Conservation (phyloP, 768 basidiomycete genomes). For the Coprinopsis cinerea region DNA sequence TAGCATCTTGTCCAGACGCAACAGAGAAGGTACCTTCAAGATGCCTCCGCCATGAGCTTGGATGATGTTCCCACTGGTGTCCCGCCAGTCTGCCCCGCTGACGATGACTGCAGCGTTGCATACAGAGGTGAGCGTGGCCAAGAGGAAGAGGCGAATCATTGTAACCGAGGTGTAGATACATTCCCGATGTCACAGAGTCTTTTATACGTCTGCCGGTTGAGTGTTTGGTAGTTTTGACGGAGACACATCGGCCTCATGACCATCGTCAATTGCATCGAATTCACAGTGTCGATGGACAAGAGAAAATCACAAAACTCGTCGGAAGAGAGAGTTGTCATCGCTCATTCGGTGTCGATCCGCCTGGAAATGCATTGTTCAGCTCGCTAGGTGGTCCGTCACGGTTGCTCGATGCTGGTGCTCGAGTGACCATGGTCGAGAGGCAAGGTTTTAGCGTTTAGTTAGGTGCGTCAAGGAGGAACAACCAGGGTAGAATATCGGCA, state of each 20-base stretch:
- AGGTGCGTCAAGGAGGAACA: neutral
- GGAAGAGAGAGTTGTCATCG: neutral
- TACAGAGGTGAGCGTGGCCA: neutral
- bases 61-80: constrained; percentile 54
- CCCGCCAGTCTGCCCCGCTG: constrained; percentile 56
- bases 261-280: neutral
- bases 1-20: too few relatives aligned
- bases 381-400: too few relatives aligned
- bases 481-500: constrained; percentile 6
- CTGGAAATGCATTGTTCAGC: too few relatives aligned
- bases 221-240: neutral
- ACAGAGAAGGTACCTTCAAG: constrained; percentile 48
- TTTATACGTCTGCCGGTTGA: neutral
- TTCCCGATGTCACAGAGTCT: neutral
- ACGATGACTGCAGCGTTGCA: constrained; percentile 41
- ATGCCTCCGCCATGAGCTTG: constrained; percentile 61
- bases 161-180: neutral
- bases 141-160: neutral
- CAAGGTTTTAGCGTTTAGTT: neutral
- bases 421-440: neutral
- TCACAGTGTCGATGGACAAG: too few relatives aligned
- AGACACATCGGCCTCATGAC: neutral
- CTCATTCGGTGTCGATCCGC: too few relatives aligned
- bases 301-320: too few relatives aligned
- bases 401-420: neutral